Evolutionary conservation across 768 basidiomycete genomes (phyloP), one percentile per base, ranked within the genome.

Genomic region (Termitomyces bulborhizus): DNA sequence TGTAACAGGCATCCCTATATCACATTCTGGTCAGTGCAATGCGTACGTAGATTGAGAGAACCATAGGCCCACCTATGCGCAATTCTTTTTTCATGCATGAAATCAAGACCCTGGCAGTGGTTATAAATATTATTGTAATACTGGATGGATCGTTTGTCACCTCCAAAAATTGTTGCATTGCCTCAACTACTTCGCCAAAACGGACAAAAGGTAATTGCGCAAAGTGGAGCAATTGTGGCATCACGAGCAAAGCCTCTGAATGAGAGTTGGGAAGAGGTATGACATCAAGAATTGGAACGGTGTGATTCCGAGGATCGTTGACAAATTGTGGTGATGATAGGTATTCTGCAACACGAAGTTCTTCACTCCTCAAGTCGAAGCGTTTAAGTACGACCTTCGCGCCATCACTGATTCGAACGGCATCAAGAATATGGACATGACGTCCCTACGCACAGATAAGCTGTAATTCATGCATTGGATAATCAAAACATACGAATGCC

Each of bases 211-310:
- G 60, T 1, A 63, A 42, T 18, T 4, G 2, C 1, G 60, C 34
- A 11, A 68, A 65, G 5, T n/a, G 46, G 1, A 58, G 44, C 6
- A 64, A 53, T 29, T 57, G 45, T 4, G 65, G 65, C 61, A 66
- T 65, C 2, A 66, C 64, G 21, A 66, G n/a, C 3, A 68, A 29
- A 1, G 47, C 60, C 15, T 26, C 34, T 5, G 39, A 27, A 12
- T 57, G 43, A 31, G 56, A 41, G 42, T 58, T 53, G 12, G 66
- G 67, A 9, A 65, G 34, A 1, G 53, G 59, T 6, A 69, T 57
- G 3, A 63, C 39, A 31, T 67, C 66, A 0, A 66, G 56, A 2
- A 70, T 41, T 1, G 64, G 65, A 3, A 65, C 62, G 9, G 60
- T 49, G 40, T 58, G 58, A 50, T 68, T 70, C 15, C 63, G 27